Evolutionary conservation across 805 yeast genomes (phyloP).

Genomic region (Candida vaughaniae): DNA sequence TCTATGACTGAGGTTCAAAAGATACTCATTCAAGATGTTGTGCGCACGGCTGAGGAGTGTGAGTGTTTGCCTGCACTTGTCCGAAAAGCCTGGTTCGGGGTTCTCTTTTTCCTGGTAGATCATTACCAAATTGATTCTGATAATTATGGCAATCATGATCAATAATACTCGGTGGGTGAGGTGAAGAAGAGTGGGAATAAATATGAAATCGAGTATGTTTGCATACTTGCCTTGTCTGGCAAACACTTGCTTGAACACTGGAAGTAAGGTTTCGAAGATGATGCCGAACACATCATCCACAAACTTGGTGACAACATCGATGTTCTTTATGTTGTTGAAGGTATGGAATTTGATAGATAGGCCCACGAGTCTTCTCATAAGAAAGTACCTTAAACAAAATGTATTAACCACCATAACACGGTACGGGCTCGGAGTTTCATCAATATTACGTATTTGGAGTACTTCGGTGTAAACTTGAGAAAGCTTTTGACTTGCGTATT

Average conservation of each 20-base stretch:
- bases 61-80: constrained; percentile 1
- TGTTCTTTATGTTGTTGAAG: constrained; percentile 1
- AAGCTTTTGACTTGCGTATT: constrained; percentile 1
- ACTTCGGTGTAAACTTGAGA: neutral
- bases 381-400: neutral
- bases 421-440: neutral
- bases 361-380: constrained; percentile 1
- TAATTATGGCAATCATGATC: constrained; percentile 4
- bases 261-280: constrained; percentile 5
- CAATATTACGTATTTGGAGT: no score
- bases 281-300: constrained; percentile 1
- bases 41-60: neutral
- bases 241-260: constrained; percentile 4
- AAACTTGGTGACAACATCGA: neutral
- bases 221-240: neutral
- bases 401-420: constrained; percentile 5
- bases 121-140: constrained; percentile 2
- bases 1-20: constrained; percentile 4
- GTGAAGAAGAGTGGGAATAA: constrained; percentile 10
- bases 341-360: constrained; percentile 9
- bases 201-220: constrained; percentile 6
- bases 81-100: neutral
- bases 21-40: constrained; percentile 1
- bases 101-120: neutral
- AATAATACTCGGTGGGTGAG: constrained; percentile 7